phyloP scores from a whole-genome alignment of 1,284 basidiomycete species.

The Earliella scabrosa region DNA sequence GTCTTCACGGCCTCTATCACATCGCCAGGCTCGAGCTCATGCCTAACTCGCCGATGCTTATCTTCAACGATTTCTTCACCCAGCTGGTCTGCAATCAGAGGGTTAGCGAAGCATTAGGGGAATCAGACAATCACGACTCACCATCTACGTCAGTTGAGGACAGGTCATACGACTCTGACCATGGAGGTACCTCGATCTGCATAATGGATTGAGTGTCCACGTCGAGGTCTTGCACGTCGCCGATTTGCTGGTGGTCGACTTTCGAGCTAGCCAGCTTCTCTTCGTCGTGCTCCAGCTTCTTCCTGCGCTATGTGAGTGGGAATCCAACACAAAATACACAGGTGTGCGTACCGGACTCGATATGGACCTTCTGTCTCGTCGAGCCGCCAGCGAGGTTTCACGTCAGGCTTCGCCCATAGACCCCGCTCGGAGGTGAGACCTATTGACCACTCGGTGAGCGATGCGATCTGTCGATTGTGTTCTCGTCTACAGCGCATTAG shows the following conservation, averaged over 20 bases:
- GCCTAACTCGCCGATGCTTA: slow-evolving; percentile 77
- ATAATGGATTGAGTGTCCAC: slow-evolving; percentile 61
- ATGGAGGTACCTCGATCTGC: slow-evolving; percentile 72
- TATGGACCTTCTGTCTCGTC: slow-evolving; percentile 91
- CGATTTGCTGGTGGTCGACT: slow-evolving; percentile 51
- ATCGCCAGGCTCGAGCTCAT: slow-evolving; percentile 89
- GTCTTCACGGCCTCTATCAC: slow-evolving; percentile 90
- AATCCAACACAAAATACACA: slow-evolving; percentile 8
- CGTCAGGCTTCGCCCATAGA: slow-evolving; percentile 70
- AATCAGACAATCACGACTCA: slow-evolving; percentile 30
- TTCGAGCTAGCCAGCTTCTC: slow-evolving; percentile 55
- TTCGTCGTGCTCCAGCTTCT: slow-evolving; percentile 70
- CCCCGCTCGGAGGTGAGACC: slow-evolving; percentile 74
- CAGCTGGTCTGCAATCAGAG: slow-evolving; percentile 48
- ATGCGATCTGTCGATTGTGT: slow-evolving; percentile 66
- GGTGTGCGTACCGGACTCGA: slow-evolving; percentile 77
- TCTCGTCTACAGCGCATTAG: slow-evolving; percentile 55
- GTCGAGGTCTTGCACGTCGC: slow-evolving; percentile 65
- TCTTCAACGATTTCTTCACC: slow-evolving; percentile 78
- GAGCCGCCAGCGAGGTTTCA: slow-evolving; percentile 66
- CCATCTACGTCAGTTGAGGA: slow-evolving; percentile 68
- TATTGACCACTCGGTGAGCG: slow-evolving; percentile 61
- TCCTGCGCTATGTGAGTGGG: slow-evolving; percentile 45
- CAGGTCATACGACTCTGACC: slow-evolving; percentile 81
- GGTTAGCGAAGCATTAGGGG: not conserved